Evolutionary conservation across 2,329 filamentous ascomycete genomes (phyloP).

Genomic region (Nemania diffusa): DNA sequence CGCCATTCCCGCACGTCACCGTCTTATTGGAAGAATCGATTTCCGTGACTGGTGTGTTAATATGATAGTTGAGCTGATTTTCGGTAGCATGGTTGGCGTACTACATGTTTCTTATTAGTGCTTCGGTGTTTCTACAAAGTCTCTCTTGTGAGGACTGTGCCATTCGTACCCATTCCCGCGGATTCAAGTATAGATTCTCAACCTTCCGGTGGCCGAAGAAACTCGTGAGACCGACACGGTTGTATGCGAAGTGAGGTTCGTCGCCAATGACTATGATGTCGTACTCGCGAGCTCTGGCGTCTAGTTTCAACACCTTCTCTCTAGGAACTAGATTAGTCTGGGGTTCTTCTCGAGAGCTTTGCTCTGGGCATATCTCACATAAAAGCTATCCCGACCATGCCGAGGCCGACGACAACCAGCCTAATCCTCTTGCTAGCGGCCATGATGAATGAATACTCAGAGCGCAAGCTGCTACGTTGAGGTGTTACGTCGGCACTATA

Average conservation of each 20-base stretch:
- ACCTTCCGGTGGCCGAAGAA: conserved; percentile 89
- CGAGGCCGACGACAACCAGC: conserved; percentile 85
- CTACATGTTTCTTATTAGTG: conserved; percentile 51
- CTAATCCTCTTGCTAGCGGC: conserved; percentile 63
- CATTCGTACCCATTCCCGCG: conserved; percentile 76
- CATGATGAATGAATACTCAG: conserved; percentile 55
- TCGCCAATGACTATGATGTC: conserved; percentile 88
- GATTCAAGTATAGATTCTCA: conserved; percentile 89
- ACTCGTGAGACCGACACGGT: conserved; percentile 86
- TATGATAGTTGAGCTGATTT: conserved; percentile 76
- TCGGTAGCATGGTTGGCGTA: conserved; percentile 71
- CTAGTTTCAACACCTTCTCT: conserved; percentile 88
- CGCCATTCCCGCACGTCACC: conserved; percentile 76
- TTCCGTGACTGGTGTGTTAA: conserved; percentile 78
- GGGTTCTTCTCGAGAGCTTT: background rate
- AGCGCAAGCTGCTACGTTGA: conserved; percentile 30
- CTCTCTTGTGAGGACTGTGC: background rate
- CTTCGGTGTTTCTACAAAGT: background rate
- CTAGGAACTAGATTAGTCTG: conserved; percentile 55
- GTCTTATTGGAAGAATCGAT: conserved; percentile 72
- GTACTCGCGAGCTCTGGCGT: conserved; percentile 78
- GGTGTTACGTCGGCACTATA: conserved; percentile 1
- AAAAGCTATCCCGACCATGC: conserved; percentile 91
- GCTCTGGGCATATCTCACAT: conserved; percentile 67
- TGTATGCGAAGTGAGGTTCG: conserved; percentile 88